Conservation (phyloP, 2,329 filamentous ascomycete genomes). For the Phaeoacremonium minimum region DNA sequence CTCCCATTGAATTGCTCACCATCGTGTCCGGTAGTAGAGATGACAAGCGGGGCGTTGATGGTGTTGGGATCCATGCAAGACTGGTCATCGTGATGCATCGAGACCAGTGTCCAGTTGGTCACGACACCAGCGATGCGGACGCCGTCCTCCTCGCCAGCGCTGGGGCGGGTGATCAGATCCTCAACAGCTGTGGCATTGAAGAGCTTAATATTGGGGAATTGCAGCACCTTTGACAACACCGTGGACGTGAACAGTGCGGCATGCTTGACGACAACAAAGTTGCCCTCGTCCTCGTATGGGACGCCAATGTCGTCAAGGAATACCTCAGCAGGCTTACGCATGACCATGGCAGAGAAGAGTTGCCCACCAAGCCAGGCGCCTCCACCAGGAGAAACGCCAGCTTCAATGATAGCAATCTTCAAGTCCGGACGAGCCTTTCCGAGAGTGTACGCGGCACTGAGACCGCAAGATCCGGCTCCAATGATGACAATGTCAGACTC, state of each 20-base stretch:
- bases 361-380: slow-evolving; percentile 92
- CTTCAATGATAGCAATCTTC: slow-evolving; percentile 88
- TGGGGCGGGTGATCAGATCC: slow-evolving; percentile 80
- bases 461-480: slow-evolving; percentile 83
- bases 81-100: slow-evolving; percentile 84
- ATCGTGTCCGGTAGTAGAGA: slow-evolving; percentile 89
- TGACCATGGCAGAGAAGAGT: slow-evolving; percentile 92
- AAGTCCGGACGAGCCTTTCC: slow-evolving; percentile 81
- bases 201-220: slow-evolving; percentile 88
- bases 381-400: slow-evolving; percentile 79
- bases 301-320: slow-evolving; percentile 81
- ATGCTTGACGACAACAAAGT: slow-evolving; percentile 91
- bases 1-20: slow-evolving; percentile 29
- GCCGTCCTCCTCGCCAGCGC: slow-evolving; percentile 38
- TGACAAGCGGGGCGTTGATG: slow-evolving; percentile 85
- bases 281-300: slow-evolving; percentile 81
- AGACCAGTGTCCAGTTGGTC: slow-evolving; percentile 92
- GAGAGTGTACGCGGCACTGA: slow-evolving; percentile 80
- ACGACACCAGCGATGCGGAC: slow-evolving; percentile 84
- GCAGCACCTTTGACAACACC: slow-evolving; percentile 75
- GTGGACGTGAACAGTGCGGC: slow-evolving; percentile 90
- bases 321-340: slow-evolving; percentile 85
- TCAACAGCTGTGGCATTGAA: slow-evolving; percentile 94
- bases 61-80: slow-evolving; percentile 97
- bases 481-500: slow-evolving; percentile 94